Conservation (phyloP, 2,329 filamentous ascomycete species). For the Colletotrichum sp. region DNA sequence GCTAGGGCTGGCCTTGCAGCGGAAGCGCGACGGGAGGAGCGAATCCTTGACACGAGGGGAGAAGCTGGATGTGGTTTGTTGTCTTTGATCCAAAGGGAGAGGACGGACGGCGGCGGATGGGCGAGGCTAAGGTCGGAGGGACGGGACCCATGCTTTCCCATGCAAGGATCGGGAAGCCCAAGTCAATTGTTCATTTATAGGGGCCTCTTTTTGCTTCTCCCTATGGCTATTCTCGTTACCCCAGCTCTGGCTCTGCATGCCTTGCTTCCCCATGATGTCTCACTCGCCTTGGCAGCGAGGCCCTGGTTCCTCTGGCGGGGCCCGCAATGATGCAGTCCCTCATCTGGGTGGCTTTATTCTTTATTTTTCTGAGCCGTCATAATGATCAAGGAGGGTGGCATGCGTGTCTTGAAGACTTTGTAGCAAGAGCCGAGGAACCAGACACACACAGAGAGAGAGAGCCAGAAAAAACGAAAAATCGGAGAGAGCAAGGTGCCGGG, state of each 20-base stretch:
- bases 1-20: neutral
- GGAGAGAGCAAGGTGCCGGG: neutral
- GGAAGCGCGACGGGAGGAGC: neutral
- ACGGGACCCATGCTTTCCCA: neutral
- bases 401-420: neutral
- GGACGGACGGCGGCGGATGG: neutral
- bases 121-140: neutral
- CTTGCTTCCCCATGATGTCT: conserved; percentile 3
- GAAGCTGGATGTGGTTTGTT: neutral
- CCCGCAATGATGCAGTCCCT: neutral
- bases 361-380: neutral
- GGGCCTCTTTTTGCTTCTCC: neutral
- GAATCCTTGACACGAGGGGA: neutral
- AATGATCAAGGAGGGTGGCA: neutral
- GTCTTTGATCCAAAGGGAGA: conserved; percentile 13
- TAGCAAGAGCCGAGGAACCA: neutral
- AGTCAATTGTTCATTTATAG: conserved; percentile 11
- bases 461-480: neutral
- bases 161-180: neutral
- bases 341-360: neutral
- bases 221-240: conserved; percentile 8
- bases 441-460: neutral
- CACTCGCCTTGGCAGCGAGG: neutral
- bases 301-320: neutral
- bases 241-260: conserved; percentile 14